phyloP scores from a whole-genome alignment of 2,329 filamentous ascomycete species.

The Pochonia chlamydosporia region DNA sequence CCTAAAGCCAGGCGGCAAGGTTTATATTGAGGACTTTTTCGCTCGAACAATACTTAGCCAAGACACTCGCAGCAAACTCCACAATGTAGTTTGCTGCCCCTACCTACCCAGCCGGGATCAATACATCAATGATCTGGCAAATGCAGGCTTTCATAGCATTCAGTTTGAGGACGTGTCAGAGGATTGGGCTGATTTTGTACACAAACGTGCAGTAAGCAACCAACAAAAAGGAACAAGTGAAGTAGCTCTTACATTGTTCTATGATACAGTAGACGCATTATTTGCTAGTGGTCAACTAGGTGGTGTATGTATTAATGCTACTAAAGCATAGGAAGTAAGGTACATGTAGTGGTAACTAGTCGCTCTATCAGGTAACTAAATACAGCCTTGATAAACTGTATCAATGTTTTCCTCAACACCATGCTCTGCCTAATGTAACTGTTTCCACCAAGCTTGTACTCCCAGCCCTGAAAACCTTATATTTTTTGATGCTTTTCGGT shows the following conservation, averaged over 20 bases:
- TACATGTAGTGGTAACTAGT: too few relatives aligned
- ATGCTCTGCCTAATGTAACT: too few relatives aligned
- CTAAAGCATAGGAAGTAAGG: too few relatives aligned
- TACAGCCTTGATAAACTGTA: too few relatives aligned
- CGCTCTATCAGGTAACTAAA: too few relatives aligned
- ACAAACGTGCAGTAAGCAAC: neutral
- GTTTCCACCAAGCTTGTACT: too few relatives aligned
- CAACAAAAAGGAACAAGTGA: neutral
- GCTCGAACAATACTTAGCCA: neutral
- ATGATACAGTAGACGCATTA: neutral
- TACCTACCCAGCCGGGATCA: neutral
- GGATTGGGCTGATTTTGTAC: neutral
- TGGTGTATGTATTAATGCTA: neutral
- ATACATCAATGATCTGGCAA: neutral
- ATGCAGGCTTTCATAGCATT: neutral
- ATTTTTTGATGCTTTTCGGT: too few relatives aligned
- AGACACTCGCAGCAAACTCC: neutral
- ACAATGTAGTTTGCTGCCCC: neutral
- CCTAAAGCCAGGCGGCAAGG: neutral
- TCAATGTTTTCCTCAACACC: too few relatives aligned
- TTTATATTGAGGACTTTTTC: neutral
- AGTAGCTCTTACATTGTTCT: neutral
- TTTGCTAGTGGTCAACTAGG: neutral
- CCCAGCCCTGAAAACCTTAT: too few relatives aligned
- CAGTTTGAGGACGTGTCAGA: neutral